Base-by-base conservation (phyloP, 495 filamentous ascomycete species). In the Lepidopterella palustris region DNA sequence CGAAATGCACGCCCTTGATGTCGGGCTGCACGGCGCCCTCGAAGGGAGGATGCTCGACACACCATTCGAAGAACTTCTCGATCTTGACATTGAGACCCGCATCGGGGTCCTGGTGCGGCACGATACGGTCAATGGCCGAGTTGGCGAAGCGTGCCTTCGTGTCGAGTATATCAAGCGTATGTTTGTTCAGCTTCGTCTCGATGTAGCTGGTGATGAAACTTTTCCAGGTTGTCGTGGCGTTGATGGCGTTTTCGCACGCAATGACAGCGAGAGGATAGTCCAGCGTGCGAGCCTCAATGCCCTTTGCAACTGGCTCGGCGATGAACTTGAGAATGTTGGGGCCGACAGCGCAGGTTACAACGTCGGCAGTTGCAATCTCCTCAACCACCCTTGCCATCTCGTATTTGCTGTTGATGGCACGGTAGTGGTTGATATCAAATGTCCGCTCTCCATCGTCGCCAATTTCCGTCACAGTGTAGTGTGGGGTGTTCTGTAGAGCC, bases 31-130 rank as follows among this genome's bases (percentile, higher is more conserved):
- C 78, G 31, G 74, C 70, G 40, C 80, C 76, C 55, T 63, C 60
- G 76, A 96, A 97, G 0, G 90, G 92, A 2, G 82, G 85, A 68
- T 80, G 72, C 67, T 98, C 93, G 47, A 97, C 91, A 9, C 91
- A 93, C 93, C 93, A 98, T 74, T 98, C 93, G 78, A 87, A 95
- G 83, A 96, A 98, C 74, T 89, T 89, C 80, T 98, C 93, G 59
- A 98, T 91, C 66, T 86, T 89, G 62, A 98, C 93, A 68, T 97
- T 87, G 39, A 97, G 79, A 39, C 90, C 90, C 20, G 82, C 77
- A 70, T 88, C 78, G 26, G 85, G 79, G 60, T 87, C 83, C 77
- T 96, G 91, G 42, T 84, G 84, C 6, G 95, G 93, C 9, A 97
- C 93, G 68, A 98, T 98, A 27, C 93, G 90, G 77, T 98, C 93